These are phyloP conservation scores for Sistotremastrum niveocremeum DNA, from an alignment of 768 basidiomycete species.

Conservation along the genomic window DNA sequence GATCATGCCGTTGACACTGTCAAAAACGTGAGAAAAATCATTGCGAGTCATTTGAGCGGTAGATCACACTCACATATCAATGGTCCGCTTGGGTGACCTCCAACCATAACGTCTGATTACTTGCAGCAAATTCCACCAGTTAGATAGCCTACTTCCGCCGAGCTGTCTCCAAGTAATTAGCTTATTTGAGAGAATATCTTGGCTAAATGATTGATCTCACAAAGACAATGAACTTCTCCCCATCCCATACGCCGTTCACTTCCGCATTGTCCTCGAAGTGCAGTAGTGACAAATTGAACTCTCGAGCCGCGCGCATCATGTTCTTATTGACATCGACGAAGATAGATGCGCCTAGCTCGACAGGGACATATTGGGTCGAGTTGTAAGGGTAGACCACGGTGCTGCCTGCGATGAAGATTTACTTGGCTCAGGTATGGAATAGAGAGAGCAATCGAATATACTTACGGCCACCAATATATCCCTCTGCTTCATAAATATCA, in stretches of 20 bases:
- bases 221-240: conserved; percentile 49
- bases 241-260: conserved; percentile 64
- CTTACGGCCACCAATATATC: conserved; percentile 79
- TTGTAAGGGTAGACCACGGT: conserved; percentile 63
- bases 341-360: conserved; percentile 83
- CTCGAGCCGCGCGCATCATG: conserved; percentile 58
- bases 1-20: conserved; percentile 44
- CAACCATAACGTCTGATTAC: conserved; percentile 69
- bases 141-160: conserved; percentile 12
- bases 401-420: conserved; percentile 40
- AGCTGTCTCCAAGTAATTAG: conserved; percentile 25
- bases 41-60: neutral
- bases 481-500: conserved; percentile 69
- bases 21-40: neutral
- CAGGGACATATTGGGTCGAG: conserved; percentile 33
- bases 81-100: conserved; percentile 40
- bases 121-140: conserved; percentile 64
- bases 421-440: neutral
- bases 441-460: conserved; percentile 12
- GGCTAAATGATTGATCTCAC: conserved; percentile 25
- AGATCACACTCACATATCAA: conserved; percentile 32
- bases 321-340: conserved; percentile 70
- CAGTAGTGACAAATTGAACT: conserved; percentile 55
- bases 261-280: conserved; percentile 35
- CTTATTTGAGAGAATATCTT: conserved; percentile 13